Conservation (phyloP, 2,329 filamentous ascomycete genomes). For the Periglandula ipomoeae region DNA sequence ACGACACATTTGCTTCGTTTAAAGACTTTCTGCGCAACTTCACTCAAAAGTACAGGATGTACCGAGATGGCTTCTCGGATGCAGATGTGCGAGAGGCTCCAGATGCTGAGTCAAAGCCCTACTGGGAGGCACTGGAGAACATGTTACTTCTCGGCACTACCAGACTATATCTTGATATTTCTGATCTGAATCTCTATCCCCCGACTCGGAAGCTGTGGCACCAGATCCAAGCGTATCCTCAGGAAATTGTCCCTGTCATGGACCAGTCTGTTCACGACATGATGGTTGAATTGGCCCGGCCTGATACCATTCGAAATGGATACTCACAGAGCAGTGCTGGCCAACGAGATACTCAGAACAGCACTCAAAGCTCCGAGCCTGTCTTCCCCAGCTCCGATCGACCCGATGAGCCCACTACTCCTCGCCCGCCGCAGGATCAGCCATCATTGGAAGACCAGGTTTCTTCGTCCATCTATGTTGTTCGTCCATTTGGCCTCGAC, state of each 20-base stretch:
- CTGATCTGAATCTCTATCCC: conserved; percentile 86
- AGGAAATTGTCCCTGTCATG: conserved; percentile 94
- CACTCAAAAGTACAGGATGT: conserved; percentile 87
- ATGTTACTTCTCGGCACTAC: conserved; percentile 83
- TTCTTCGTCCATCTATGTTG: conserved; percentile 69
- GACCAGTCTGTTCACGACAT: conserved; percentile 89
- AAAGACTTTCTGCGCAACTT: conserved; percentile 91
- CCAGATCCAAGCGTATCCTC: conserved; percentile 86
- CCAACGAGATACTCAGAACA: conserved; percentile 34
- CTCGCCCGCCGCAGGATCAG: conserved; percentile 31
- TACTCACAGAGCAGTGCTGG: conserved; percentile 48
- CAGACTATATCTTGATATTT: conserved; percentile 78
- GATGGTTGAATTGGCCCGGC: conserved; percentile 81
- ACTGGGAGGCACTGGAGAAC: conserved; percentile 75
- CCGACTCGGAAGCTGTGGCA: conserved; percentile 91
- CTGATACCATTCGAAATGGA: conserved; percentile 64
- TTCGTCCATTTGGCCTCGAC: conserved; percentile 83
- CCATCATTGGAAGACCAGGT: conserved; percentile 71
- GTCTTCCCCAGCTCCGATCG: conserved; percentile 73
- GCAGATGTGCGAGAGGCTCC: conserved; percentile 62
- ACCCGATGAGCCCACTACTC: conserved; percentile 35
- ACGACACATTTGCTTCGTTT: conserved; percentile 78
- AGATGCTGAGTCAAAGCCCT: conserved; percentile 69
- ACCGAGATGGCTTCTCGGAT: conserved; percentile 73
- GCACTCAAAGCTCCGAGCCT: conserved; percentile 59